Percentiles rank a stretch among this genome's conserved stretches.
phyloP scores from a whole-genome alignment of 176 grass and related monocot species.

The Aegilops tauschii region DNA sequence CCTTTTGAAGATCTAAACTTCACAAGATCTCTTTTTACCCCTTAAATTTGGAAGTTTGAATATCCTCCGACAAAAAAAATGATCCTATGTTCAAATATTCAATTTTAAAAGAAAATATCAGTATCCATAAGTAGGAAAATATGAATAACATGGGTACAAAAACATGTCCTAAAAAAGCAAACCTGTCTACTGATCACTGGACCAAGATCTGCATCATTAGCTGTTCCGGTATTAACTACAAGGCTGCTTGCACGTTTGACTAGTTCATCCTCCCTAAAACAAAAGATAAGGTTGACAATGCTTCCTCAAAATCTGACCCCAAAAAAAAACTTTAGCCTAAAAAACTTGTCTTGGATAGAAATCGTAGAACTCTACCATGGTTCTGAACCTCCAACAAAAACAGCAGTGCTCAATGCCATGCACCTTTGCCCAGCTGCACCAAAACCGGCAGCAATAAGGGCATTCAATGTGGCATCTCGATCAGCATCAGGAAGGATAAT shows the following conservation, averaged over 20 bases:
- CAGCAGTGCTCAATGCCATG: conserved; percentile 97
- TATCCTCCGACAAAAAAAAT: too few relatives aligned
- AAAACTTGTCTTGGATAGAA: conserved; percentile 1
- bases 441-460: conserved; percentile 93
- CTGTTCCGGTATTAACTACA: conserved; percentile 75
- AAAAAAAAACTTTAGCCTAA: background rate
- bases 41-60: background rate
- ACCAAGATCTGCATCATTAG: conserved; percentile 77
- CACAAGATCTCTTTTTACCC: background rate
- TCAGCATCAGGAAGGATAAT: conserved; percentile 93
- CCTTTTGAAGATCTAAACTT: background rate
- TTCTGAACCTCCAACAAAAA: conserved; percentile 95
- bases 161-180: conserved; percentile 12
- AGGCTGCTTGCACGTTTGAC: conserved; percentile 57
- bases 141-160: background rate
- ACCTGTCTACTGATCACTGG: conserved; percentile 95
- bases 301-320: background rate
- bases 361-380: conserved; percentile 55
- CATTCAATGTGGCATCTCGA: conserved; percentile 78
- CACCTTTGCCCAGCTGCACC: conserved; percentile 97
- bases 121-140: background rate
- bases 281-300: conserved; percentile 15
- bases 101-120: background rate
- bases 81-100: too few relatives aligned
- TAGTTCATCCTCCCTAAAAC: conserved; percentile 82